Base-by-base conservation (phyloP, 78 protist species). In the Mantamonas sphyraenae region DNA sequence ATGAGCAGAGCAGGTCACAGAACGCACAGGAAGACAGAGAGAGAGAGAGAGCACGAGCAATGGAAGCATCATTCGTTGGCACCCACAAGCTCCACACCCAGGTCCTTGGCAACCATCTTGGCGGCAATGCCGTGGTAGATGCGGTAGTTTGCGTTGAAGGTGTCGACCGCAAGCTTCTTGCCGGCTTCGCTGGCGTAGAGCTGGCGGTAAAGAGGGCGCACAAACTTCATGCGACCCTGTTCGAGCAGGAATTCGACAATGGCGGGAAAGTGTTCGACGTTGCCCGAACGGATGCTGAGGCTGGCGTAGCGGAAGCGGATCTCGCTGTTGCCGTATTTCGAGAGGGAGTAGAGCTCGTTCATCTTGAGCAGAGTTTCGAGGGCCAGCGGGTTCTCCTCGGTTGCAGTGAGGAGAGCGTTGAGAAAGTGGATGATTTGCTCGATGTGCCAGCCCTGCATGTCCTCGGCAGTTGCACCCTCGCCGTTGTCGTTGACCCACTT, bases 211-310 rank as follows among this genome's bases (percentile, higher is more conserved):
- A 82, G 74, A 37, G 93, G 93, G 31, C 88, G 72, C 37, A 65
- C 72, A 24, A 66, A 87, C 63, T 87, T 87, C 93, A 87, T 87
- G 33, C 93, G 59, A 16, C 93, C 93, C 63, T 87, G 93, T 31
- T 33, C 22, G 31, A 59, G 35, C 35, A 71, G 19, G 17, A 71
- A 59, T n/a, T 33, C 34, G 28, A 59, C 55, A 4, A 33, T 51
- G 10, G 68, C 68, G 4, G 35, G 42, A 12, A 14, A 7, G 14
- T 50, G 43, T 56, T 74, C 78, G 59, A 74, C 53, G 50, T 65
- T 34, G 34, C 72, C 71, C 34, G 31, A 40, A 0, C 73, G 7
- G 5, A 76, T 79, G 57, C 79, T 57, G 2, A 78, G 33, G 14
- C 42, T 39, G 47, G 68, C 51, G 82, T 84, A 83, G 68, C 72